Percentiles rank a stretch among this genome's conserved stretches.
Conservation (phyloP, 2,329 filamentous ascomycete genomes). For the Colletotrichum higginsianum region DNA sequence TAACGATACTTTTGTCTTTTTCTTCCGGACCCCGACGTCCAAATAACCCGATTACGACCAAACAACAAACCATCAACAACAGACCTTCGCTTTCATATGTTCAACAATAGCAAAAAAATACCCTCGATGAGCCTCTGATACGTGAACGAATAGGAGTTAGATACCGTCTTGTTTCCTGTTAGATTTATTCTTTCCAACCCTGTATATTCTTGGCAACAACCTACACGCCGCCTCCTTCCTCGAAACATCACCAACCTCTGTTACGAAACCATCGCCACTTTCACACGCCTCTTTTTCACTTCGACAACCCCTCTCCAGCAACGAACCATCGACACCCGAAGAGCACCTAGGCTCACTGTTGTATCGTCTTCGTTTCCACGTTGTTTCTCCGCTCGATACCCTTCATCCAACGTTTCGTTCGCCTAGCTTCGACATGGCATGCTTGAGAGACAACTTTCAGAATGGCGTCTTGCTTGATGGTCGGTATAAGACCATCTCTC, state of each 20-base stretch:
- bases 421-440: constrained; percentile 74
- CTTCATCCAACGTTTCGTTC: constrained; percentile 46
- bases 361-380: constrained; percentile 28
- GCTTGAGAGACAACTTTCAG: constrained; percentile 86
- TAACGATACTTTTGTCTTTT: constrained; percentile 59
- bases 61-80: constrained; percentile 35
- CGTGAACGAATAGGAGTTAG: constrained; percentile 48
- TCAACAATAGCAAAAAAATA: constrained; percentile 40
- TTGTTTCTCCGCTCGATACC: constrained; percentile 38
- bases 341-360: constrained; percentile 23
- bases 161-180: constrained; percentile 44
- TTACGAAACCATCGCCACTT: constrained; percentile 1
- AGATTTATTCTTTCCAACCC: constrained; percentile 31
- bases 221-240: constrained; percentile 6
- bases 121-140: constrained; percentile 60
- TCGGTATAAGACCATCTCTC: constrained; percentile 91
- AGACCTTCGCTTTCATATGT: constrained; percentile 43
- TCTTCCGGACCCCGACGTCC: constrained; percentile 44
- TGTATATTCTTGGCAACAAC: constrained; percentile 40
- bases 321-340: constrained; percentile 12
- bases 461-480: constrained; percentile 86
- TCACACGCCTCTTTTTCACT: not conserved
- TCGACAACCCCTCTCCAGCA: constrained; percentile 16
- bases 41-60: constrained; percentile 36
- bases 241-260: not conserved